Conservation (phyloP, 805 yeast species). For the Limtongia smithiae region DNA sequence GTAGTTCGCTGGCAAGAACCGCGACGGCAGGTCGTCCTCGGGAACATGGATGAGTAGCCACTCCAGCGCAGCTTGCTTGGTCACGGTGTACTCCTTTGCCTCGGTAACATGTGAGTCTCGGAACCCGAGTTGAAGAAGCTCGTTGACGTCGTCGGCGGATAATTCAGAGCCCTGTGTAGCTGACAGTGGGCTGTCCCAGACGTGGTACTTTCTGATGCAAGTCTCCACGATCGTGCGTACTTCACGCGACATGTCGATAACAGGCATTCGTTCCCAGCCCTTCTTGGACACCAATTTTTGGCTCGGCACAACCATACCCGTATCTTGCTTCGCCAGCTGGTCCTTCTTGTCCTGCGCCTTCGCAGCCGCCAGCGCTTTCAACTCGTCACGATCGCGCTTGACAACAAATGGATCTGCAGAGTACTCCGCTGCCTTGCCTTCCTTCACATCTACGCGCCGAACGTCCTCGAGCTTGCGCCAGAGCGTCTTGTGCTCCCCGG, state of each 20-base stretch:
- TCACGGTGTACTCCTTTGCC: constrained; percentile 53
- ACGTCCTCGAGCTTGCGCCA: constrained; percentile 72
- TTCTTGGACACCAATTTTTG: constrained; percentile 37
- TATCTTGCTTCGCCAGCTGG: constrained; percentile 6
- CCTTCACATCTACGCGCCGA: constrained; percentile 49
- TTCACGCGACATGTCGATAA: constrained; percentile 64
- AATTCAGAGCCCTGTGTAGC: background rate
- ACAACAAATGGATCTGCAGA: constrained; percentile 74
- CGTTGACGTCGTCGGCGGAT: constrained; percentile 27
- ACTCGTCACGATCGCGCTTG: constrained; percentile 55
- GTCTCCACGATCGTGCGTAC: constrained; percentile 61
- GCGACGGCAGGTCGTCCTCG: constrained; percentile 81
- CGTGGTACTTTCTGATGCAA: constrained; percentile 44
- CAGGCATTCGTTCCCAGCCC: constrained; percentile 68
- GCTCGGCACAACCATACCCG: constrained; percentile 11
- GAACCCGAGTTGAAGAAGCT: constrained; percentile 58
- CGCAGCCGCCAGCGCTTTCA: constrained; percentile 39
- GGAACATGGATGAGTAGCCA: constrained; percentile 88
- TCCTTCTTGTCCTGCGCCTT: constrained; percentile 11
- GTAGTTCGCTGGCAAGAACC: constrained; percentile 36
- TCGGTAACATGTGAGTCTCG: constrained; percentile 66
- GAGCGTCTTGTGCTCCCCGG: constrained; percentile 70
- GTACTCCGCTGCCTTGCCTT: constrained; percentile 52
- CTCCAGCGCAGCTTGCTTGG: constrained; percentile 55
- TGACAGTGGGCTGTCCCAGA: constrained; percentile 25